Evolutionary conservation across 352 stramenopile species (phyloP), one percentile per base, ranked within the genome.

Genomic region (Pseudoperonospora humuli): DNA sequence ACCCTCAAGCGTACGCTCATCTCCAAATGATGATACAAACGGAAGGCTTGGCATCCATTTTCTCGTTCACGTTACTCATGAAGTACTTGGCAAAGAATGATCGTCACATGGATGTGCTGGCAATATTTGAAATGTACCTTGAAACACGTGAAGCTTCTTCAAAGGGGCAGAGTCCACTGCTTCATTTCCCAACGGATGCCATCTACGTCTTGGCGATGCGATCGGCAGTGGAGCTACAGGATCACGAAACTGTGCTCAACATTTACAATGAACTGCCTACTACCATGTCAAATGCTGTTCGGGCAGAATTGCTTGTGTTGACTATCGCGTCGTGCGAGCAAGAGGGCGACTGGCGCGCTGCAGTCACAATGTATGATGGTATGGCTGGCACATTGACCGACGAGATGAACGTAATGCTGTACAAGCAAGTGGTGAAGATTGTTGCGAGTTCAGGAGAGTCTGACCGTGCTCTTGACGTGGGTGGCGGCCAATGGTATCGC

Each of bases 401-500:
- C 26, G 64, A 68, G 11, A 82, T 55, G 34, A 88, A 87, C 54
- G 64, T 84, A 23, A 60, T 73, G 52, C 57, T 88, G 35, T 93
- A 93, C 69, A 76, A 91, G 34, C 60, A 73, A 13, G 77, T 90
- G 21, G 76, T 93, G 24, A 83, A 84, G 54, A 78, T 88, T 46
- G 81, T 93, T 20, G 81, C 78, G 7, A 75, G 78, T 45, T 74
- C 78, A 6, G 81, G 81, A n/a, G 76, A 86, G 45, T 91, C 86
- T 40, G 81, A 93, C 45, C 57, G 71, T 31, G 78, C 81, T n/a
- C 73, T 93, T 2, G 79, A 93, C 49, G 70, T 93, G 28, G 81
- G 84, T 28, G 78, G 78, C 11, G 81, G 81, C 20, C 67, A 87
- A 44, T 93, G 81, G 81, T 93, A 93, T 54, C 76, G 81, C 13